Base-by-base conservation (phyloP, 108 stramenopile species). In the Skeletonema marinoi region DNA sequence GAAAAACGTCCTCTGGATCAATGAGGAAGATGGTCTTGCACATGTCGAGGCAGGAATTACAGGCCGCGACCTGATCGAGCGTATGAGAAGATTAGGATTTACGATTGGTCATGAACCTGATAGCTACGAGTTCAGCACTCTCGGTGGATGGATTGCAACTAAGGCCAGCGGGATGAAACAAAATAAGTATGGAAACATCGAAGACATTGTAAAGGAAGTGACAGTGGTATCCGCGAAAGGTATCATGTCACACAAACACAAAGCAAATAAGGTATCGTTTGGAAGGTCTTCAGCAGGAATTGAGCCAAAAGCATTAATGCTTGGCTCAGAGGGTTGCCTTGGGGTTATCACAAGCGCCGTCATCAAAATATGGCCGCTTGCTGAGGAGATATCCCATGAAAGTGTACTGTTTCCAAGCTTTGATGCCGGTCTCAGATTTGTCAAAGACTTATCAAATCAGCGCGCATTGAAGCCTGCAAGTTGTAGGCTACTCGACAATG, bases 141-240 rank as follows among this genome's bases (percentile, higher is more conserved):
- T 98, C 13, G 98, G 98, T 32, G 98, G 98, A 32, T 98, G 98
- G 98, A 92, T 98, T 58, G 98, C 98, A 13, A 98, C 98, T 1
- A 94, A 96, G 82, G 95, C 98, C 13, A 97, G 96, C 63, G 98
- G 98, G 16, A 98, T 98, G 98, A 97, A 96, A 69, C 88, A 93
- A 68, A 95, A 92, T 66, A 90, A 84, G 70, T 98, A 98, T 68
- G 98, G 98, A 65, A 98, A 98, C 48, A 98, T 98, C 68, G 98
- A 98, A 82, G 96, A 97, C 70, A 96, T 98, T 67, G 96, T 98
- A 32, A 84, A 85, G 29, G 89, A 91, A 54, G 88, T 96, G 10
- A 73, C 84, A 12, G 86, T 96, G 12, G 88, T 95, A 36, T 87
- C 92, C 25, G 73, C 91, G 7, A 74, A 82, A 63, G 83, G 85